Conservation (phyloP, 495 filamentous ascomycete genomes). For the Xylaria nigripes region DNA sequence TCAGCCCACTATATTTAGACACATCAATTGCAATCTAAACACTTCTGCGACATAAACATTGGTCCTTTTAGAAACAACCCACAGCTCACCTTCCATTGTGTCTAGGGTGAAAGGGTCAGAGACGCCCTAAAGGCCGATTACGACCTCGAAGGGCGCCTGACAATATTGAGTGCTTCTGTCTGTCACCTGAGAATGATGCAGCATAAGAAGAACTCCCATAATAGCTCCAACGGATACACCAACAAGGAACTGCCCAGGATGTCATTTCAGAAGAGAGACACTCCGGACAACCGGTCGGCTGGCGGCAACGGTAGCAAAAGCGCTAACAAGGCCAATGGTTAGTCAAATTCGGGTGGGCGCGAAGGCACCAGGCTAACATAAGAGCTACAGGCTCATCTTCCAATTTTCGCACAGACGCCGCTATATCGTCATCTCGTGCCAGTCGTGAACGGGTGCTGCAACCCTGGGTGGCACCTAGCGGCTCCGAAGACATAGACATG, state of each 20-base stretch:
- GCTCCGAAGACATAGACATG: conserved; percentile 53
- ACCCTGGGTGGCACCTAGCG: conserved; percentile 66
- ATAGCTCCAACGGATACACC: conserved; percentile 35
- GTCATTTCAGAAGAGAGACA: conserved; percentile 73
- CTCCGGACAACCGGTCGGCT: conserved; percentile 40
- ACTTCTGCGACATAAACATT: conserved; percentile 1
- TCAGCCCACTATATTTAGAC: conserved; percentile 5
- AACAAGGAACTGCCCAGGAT: conserved; percentile 50
- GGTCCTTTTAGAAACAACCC: conserved; percentile 6
- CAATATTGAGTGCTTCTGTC: conserved; percentile 50
- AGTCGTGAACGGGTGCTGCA: conserved; percentile 70
- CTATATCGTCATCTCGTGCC: conserved; percentile 69
- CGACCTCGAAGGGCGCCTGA: conserved; percentile 65
- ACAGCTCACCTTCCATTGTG: conserved; percentile 18
- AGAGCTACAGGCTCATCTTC: conserved; percentile 31
- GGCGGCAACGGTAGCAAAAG: conserved; percentile 37
- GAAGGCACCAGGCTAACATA: conserved; percentile 5
- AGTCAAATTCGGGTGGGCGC: conserved; percentile 10
- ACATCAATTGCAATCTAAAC: conserved; percentile 16
- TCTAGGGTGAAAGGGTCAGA: conserved; percentile 58
- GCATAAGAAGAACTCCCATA: conserved; percentile 42
- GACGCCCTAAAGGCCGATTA: conserved; percentile 64
- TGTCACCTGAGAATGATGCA: conserved; percentile 80
- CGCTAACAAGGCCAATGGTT: conserved; percentile 66
- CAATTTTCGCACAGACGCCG: conserved; percentile 76